Conservation (phyloP, 2,329 filamentous ascomycete species). For the Fusarium sambucinum region DNA sequence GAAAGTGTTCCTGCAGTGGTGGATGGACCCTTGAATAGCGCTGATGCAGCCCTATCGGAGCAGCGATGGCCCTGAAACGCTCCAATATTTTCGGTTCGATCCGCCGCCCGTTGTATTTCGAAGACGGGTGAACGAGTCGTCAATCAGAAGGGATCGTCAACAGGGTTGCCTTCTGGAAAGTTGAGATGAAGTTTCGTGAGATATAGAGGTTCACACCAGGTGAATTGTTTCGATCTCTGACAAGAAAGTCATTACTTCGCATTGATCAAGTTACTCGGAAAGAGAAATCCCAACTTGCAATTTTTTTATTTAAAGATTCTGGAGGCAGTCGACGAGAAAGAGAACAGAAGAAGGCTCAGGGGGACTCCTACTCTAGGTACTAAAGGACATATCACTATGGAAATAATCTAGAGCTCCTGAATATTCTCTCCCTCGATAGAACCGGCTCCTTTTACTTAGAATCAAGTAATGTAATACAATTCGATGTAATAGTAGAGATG, state of each 20-base stretch:
- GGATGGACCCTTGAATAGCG: slow-evolving; percentile 30
- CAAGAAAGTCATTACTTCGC: not conserved
- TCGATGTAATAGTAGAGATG: slow-evolving; percentile 8
- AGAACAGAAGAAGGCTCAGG: slow-evolving; percentile 2
- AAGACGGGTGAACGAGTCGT: slow-evolving; percentile 24
- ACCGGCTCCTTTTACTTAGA: not conserved
- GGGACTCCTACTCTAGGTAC: not conserved
- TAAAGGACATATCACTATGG: slow-evolving; percentile 2
- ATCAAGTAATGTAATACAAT: slow-evolving; percentile 6
- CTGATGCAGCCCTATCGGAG: slow-evolving; percentile 43
- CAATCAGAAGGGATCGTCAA: slow-evolving; percentile 30
- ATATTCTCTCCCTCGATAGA: slow-evolving; percentile 26
- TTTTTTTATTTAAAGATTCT: no score
- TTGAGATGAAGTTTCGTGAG: not conserved
- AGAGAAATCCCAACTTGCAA: not conserved
- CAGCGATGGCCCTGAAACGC: slow-evolving; percentile 25
- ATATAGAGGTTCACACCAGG: slow-evolving; percentile 13
- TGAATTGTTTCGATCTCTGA: slow-evolving; percentile 19
- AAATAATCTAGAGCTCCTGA: not conserved
- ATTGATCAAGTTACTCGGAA: not conserved
- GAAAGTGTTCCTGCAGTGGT: slow-evolving; percentile 39
- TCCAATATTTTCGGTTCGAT: slow-evolving; percentile 36
- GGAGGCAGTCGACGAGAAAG: slow-evolving; percentile 25
- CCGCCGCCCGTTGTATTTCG: slow-evolving; percentile 19
- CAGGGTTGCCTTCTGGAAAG: slow-evolving; percentile 31